Evolutionary conservation across 2,329 filamentous ascomycete species (phyloP).

Genomic region (Aspergillus eucalypticola): DNA sequence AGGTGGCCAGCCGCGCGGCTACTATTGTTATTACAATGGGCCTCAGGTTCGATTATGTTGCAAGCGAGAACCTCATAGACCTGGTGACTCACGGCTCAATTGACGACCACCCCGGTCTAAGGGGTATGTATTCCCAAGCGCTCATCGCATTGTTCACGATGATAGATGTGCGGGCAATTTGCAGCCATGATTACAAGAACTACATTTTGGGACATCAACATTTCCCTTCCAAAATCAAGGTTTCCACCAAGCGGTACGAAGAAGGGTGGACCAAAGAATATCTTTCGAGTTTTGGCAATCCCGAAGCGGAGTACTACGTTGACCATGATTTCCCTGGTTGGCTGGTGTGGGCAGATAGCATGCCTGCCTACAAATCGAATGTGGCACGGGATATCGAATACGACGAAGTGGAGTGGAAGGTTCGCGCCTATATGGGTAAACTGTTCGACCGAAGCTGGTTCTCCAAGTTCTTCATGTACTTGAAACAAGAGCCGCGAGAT

Average conservation of each 20-base stretch:
- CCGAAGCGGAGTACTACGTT: constrained; percentile 81
- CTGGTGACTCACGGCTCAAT: constrained; percentile 80
- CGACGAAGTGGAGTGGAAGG: constrained; percentile 74
- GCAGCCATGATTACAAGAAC: constrained; percentile 82
- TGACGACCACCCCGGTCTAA: constrained; percentile 83
- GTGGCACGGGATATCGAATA: constrained; percentile 68
- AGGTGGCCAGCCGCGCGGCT: constrained; percentile 84
- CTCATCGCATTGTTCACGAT: constrained; percentile 79
- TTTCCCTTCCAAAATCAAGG: constrained; percentile 72
- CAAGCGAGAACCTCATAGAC: constrained; percentile 77
- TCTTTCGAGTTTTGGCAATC: constrained; percentile 73
- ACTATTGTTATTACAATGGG: constrained; percentile 90
- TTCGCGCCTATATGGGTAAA: constrained; percentile 76
- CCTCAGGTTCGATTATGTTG: constrained; percentile 86
- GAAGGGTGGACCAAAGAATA: constrained; percentile 76
- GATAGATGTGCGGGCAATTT: constrained; percentile 81
- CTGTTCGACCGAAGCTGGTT: constrained; percentile 85
- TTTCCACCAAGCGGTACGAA: constrained; percentile 73
- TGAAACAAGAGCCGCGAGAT: constrained; percentile 95
- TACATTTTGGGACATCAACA: constrained; percentile 80
- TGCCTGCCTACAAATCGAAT: constrained; percentile 75
- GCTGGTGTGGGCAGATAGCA: constrained; percentile 90
- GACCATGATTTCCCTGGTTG: constrained; percentile 92
- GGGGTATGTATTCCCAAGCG: constrained; percentile 77
- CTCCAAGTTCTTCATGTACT: constrained; percentile 80